phyloP scores from a whole-genome alignment of 176 grass and related monocot species.

The Aegilops bicornis region DNA sequence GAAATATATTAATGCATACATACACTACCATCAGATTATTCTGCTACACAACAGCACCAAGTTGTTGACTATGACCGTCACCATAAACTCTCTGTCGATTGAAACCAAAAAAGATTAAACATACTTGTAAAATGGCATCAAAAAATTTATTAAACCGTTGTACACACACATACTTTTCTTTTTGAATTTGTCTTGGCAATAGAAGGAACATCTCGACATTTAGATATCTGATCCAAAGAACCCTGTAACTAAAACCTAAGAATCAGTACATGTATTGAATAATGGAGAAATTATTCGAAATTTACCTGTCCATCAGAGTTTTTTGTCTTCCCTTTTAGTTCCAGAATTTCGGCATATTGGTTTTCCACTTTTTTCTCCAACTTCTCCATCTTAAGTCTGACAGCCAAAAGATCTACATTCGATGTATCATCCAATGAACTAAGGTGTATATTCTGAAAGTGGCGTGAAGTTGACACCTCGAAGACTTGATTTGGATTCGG shows the following conservation, averaged over 20 bases:
- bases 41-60: background rate
- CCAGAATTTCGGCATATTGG: no score
- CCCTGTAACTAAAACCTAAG: background rate
- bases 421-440: background rate
- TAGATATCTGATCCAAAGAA: no score
- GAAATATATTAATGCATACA: background rate
- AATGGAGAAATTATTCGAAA: background rate
- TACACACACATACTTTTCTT: background rate
- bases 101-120: background rate
- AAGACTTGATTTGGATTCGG: constrained; percentile 15
- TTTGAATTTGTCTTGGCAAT: background rate
- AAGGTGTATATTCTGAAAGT: background rate
- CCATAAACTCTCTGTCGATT: background rate
- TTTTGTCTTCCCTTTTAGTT: no score
- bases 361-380: no score
- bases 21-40: background rate
- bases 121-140: background rate
- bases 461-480: background rate
- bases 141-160: background rate
- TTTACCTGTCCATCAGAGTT: no score
- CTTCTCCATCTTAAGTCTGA: background rate
- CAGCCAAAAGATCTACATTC: background rate
- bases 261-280: background rate
- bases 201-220: no score
- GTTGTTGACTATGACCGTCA: background rate